Base-by-base conservation (phyloP, 2,329 filamentous ascomycete species). In the Diplocarpon mali region DNA sequence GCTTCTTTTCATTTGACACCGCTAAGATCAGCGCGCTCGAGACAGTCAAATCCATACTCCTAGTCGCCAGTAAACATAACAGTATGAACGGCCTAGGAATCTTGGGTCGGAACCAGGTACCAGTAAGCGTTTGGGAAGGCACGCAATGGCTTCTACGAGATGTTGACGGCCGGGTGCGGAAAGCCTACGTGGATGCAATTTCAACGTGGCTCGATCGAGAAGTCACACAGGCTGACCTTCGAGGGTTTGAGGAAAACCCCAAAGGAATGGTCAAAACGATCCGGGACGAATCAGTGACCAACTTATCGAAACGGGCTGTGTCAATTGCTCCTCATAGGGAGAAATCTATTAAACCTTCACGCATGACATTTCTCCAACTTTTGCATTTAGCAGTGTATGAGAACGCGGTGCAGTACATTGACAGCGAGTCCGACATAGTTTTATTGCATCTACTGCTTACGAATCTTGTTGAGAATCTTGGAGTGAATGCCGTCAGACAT, bases 61-160 rank as follows among this genome's bases (percentile, higher is more conserved):
- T 82, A 15, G 83, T 93, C 16, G 88, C 90, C 2, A 94, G 93
- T 57, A 73, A 74, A 35, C 74, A 73, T 53, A 73, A 71, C 16
- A 77, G 72, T 53, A 67, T 72, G 48, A 71, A 68, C 53, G 74
- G 73, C 53, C 78, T 72, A 60, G 78, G 72, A 60, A 76, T 76
- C 27, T 74, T 92, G 41, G 77, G 79, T 5, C 76, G 88, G 51
- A 85, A 83, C 60, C 77, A 72, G 34, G 85, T 93, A 1, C 80
- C 85, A 0, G 72, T 94, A 8, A 76, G 84, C 44, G 83, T 89
- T 0, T 98, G 92, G 92, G 89, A 96, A 63, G 87, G 86, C n/a
- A 95, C 89, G 0, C 87, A 95, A 50, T 95, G 87, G 85, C 75
- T 96, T 36, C 68, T 96, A 15, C 80, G 84, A 31, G 90, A 95